phyloP scores from a whole-genome alignment of 768 basidiomycete species.

The Asterophora parasitica region DNA sequence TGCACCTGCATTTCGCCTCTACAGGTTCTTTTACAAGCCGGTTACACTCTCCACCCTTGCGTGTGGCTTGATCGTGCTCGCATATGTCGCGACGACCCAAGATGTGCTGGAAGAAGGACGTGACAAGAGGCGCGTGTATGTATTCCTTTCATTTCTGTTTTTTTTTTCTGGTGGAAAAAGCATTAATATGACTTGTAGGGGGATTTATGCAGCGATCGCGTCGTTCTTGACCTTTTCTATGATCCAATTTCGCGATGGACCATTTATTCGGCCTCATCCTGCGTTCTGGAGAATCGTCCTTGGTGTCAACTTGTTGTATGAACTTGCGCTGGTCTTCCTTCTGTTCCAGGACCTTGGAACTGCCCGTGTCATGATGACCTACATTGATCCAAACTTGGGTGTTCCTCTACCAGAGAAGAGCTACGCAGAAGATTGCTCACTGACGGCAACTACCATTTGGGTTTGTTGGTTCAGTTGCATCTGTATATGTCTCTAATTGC shows the following conservation, averaged over 20 bases:
- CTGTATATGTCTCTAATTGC: constrained; percentile 2
- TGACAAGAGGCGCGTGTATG: constrained; percentile 79
- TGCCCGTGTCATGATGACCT: constrained; percentile 73
- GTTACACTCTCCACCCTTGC: constrained; percentile 73
- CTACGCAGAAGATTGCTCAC: constrained; percentile 76
- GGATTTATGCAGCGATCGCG: constrained; percentile 68
- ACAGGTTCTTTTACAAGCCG: constrained; percentile 86
- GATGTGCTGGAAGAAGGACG: constrained; percentile 81
- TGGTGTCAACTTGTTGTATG: constrained; percentile 80
- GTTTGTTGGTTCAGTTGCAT: constrained; percentile 31
- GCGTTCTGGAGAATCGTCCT: constrained; percentile 80
- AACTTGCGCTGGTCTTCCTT: constrained; percentile 76
- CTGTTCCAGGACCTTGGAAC: constrained; percentile 81
- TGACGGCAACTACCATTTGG: constrained; percentile 63
- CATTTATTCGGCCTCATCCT: constrained; percentile 84
- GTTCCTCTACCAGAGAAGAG: constrained; percentile 77
- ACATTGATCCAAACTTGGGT: constrained; percentile 69
- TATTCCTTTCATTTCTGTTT: constrained; percentile 12
- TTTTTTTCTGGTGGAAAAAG: constrained; percentile 5
- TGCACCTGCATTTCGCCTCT: constrained; percentile 9
- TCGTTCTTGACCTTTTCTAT: constrained; percentile 79
- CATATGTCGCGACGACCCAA: constrained; percentile 79
- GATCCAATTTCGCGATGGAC: constrained; percentile 87
- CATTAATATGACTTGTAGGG: constrained; percentile 37
- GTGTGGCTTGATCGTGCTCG: constrained; percentile 59